Conservation (phyloP, 345 rosid species). For the Raphanus sativus region DNA sequence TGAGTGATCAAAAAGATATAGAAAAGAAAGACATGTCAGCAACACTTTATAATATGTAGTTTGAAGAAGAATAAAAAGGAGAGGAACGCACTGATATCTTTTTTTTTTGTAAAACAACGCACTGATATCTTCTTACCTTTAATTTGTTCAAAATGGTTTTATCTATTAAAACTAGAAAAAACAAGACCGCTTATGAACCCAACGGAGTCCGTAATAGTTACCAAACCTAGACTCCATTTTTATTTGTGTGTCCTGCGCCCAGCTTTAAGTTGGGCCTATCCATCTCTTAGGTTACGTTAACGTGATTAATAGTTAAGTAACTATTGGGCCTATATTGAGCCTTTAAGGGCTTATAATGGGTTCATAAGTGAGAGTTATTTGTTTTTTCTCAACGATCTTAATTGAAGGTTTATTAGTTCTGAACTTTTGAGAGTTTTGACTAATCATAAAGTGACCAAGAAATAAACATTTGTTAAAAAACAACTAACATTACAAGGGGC, state of each 20-base stretch:
- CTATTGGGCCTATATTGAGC: constrained; percentile 2
- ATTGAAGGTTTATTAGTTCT: neutral
- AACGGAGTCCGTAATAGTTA: neutral
- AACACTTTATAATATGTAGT: neutral
- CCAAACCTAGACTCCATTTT: neutral
- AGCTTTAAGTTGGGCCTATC: too few species aligned
- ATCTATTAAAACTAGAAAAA: neutral
- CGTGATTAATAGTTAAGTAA: too few species aligned
- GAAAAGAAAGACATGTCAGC: neutral
- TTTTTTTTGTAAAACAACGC: too few species aligned
- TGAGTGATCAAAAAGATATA: neutral
- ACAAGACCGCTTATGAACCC: neutral
- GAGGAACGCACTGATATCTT: neutral
- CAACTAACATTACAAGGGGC: neutral
- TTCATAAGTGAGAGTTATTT: neutral
- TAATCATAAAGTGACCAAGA: neutral
- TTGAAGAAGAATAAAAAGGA: neutral
- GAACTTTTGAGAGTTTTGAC: neutral
- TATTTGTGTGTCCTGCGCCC: too few species aligned
- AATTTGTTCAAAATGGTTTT: neutral
- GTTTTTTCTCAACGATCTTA: neutral
- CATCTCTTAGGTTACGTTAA: too few species aligned
- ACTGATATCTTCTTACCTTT: neutral
- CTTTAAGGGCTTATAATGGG: neutral
- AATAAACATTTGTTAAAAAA: neutral